These are phyloP conservation scores for Pseudogymnoascus sp. DNA, from an alignment of 2,329 filamentous ascomycete species.

Conservation along the genomic window DNA sequence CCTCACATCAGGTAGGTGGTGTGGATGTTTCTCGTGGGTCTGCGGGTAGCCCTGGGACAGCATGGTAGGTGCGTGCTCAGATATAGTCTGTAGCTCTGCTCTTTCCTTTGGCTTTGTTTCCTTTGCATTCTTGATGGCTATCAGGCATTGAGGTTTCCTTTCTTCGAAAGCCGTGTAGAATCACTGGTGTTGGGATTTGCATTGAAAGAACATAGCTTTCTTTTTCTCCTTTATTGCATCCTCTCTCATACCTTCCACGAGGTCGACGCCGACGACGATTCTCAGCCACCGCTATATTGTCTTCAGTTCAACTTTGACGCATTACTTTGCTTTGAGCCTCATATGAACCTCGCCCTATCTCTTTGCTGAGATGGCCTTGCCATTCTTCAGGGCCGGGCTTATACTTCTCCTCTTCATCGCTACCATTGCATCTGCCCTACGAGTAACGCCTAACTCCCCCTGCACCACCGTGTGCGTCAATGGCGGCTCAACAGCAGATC, in stretches of 20 bases:
- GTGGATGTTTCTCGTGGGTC: background rate
- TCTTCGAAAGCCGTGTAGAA: background rate
- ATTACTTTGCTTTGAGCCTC: background rate
- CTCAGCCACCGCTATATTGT: background rate
- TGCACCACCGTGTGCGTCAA: slow-evolving; percentile 44
- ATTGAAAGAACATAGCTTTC: background rate
- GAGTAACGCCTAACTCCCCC: slow-evolving; percentile 44
- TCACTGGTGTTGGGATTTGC: background rate
- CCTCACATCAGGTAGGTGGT: slow-evolving; percentile 1
- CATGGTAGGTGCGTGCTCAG: slow-evolving; percentile 3
- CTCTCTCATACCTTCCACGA: background rate
- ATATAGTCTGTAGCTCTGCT: slow-evolving; percentile 7
- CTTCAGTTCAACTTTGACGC: background rate
- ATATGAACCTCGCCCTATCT: background rate
- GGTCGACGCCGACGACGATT: background rate
- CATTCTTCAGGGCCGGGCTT: background rate
- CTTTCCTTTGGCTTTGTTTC: slow-evolving; percentile 3
- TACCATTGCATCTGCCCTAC: slow-evolving; percentile 28
- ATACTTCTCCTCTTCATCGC: background rate
- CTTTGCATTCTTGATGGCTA: background rate
- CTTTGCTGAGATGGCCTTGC: slow-evolving; percentile 9
- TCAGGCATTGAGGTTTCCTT: background rate
- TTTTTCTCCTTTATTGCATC: background rate
- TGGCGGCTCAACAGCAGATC: slow-evolving; percentile 29
- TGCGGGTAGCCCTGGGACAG: background rate